Base-by-base conservation (phyloP, 148 eudicot genomes). In the Vaccinium macrocarpon region DNA sequence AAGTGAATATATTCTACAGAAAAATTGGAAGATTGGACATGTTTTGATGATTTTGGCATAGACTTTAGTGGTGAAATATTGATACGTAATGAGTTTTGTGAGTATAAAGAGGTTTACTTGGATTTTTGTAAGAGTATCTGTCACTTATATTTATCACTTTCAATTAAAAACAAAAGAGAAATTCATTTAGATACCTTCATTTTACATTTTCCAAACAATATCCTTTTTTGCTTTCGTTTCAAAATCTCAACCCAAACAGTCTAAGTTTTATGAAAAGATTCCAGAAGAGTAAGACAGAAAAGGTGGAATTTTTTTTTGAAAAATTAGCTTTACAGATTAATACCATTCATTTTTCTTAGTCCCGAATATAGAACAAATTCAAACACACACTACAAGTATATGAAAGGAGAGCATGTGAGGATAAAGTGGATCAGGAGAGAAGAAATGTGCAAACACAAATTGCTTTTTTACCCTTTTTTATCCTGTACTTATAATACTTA, bases 401-500 rank as follows among this genome's bases (percentile, higher is more conserved):
- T 61, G 2, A 27, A n/a, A 62, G 70, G 29, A n/a, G 70, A 21
- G 70, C 29, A 62, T 62, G 70, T 23, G 70, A 61, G 27, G 13
- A 62, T 27, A 62, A 64, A 64, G 32, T 23, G 25, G 29, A 64
- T 32, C 35, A 32, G 35, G 35, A 21, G 19, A 12, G 1, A 38
- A 70, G 14, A 55, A 23, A 84, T 23, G 27, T 25, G 80, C 57
- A 73, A 74, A 73, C 83, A 19, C 83, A 79, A 78, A 56, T 55
- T 85, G 27, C 84, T 81, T 81, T 81, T 73, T 55, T 2, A 16
- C 11, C 23, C 21, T 21, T 70, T 53, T 35, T 72, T 62, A 9
- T 70, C 83, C 59, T 72, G 76, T 82, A 42, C 46, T 4, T 42
- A 42, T 42, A 42, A 42, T 42, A 42, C 6, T 5, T 42, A 42